Conservation (phyloP, 2,329 filamentous ascomycete genomes). For the Aureobasidium melanogenum region DNA sequence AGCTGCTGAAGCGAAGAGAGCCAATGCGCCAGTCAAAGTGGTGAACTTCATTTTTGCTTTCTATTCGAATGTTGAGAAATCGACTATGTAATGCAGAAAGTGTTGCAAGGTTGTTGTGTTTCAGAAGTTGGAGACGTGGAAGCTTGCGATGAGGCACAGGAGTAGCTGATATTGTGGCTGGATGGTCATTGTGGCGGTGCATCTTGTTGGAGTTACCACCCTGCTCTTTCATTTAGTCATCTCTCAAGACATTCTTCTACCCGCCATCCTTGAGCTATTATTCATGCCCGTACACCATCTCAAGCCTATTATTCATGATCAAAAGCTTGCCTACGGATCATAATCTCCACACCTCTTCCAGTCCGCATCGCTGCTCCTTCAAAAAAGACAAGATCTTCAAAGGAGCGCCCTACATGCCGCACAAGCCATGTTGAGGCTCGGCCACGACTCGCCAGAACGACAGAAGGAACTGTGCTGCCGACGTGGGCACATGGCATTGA, state of each 20-base stretch:
- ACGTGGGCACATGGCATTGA: not conserved
- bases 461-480: not conserved
- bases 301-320: not conserved
- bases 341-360: not conserved
- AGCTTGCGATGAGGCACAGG: not conserved
- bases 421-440: not conserved
- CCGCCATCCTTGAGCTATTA: too few species aligned
- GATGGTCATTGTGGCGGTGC: not conserved
- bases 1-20: conserved; percentile 42
- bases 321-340: not conserved
- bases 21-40: conserved; percentile 24
- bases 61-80: not conserved
- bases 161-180: not conserved
- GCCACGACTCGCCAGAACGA: not conserved
- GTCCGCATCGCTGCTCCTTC: not conserved
- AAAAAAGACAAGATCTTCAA: not conserved
- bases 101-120: not conserved
- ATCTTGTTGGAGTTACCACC: not conserved
- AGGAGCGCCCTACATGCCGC: not conserved
- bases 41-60: conserved; percentile 2
- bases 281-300: too few species aligned
- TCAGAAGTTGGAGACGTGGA: conserved; percentile 6
- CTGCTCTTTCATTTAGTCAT: not conserved
- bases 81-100: too few species aligned
- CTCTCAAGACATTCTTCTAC: not conserved